Evolutionary conservation across 1,139 yeast genomes (phyloP).

Genomic region (Yamadazyma dendronema): DNA sequence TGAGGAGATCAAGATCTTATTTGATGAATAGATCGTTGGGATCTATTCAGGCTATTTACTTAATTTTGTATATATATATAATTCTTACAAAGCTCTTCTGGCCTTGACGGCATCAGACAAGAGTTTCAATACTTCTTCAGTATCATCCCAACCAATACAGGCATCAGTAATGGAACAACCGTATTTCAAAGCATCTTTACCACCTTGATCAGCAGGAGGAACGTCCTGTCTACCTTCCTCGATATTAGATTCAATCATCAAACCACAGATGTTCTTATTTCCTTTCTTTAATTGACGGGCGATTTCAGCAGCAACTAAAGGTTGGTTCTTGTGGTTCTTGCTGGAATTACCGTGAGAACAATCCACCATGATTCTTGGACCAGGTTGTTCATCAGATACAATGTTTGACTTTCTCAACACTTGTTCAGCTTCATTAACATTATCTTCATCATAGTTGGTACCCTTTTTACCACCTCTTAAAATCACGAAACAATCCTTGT

Average conservation of each 20-base stretch:
- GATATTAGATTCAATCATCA: conserved; percentile 93
- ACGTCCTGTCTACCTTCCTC: conserved; percentile 93
- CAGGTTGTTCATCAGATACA: conserved; percentile 41
- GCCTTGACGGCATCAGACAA: conserved; percentile 78
- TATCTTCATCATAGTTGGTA: conserved; percentile 82
- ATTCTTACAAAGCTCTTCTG: conserved; percentile 49
- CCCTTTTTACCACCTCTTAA: conserved; percentile 95
- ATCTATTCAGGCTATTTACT: neutral
- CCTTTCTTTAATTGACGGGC: conserved; percentile 82
- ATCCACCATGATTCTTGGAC: conserved; percentile 88
- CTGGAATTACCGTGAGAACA: conserved; percentile 96
- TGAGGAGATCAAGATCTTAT: conserved; percentile 77
- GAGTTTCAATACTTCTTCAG: conserved; percentile 66
- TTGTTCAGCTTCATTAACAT: conserved; percentile 66
- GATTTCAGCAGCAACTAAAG: conserved; percentile 78
- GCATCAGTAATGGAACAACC: conserved; percentile 97
- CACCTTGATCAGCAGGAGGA: conserved; percentile 56
- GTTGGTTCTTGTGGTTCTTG: conserved; percentile 90
- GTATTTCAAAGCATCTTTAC: conserved; percentile 70
- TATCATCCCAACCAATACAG: conserved; percentile 87
- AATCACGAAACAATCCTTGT: conserved; percentile 83
- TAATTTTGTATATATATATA: neutral
- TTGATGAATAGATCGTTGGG: conserved; percentile 43
- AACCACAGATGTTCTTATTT: conserved; percentile 76
- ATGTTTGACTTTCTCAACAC: conserved; percentile 60